phyloP scores from a whole-genome alignment of 805 yeast genomes.

The Metschnikowia cubensis region DNA sequence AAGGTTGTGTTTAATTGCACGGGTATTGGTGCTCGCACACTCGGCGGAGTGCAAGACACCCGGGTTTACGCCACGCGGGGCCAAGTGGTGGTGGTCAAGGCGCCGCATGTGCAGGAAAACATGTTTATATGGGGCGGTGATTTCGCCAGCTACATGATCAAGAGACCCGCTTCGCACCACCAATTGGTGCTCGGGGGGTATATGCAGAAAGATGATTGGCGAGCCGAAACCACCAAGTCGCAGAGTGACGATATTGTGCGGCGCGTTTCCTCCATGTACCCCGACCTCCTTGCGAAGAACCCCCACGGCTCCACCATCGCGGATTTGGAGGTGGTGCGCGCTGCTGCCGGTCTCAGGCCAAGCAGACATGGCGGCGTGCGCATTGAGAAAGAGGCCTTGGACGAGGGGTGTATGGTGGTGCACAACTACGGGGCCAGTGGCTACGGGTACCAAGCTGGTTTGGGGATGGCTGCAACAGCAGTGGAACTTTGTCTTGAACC shows the following conservation, averaged over 20 bases:
- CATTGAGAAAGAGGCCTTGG: constrained; percentile 49
- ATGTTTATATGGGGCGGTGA: constrained; percentile 57
- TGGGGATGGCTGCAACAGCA: constrained; percentile 54
- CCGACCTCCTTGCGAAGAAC: constrained; percentile 42
- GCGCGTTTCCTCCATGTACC: constrained; percentile 52
- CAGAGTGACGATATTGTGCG: constrained; percentile 60
- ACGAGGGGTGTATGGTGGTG: constrained; percentile 38
- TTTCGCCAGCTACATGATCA: constrained; percentile 63
- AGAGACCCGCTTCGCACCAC: constrained; percentile 63
- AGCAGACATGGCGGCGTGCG: constrained; percentile 72
- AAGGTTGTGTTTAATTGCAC: constrained; percentile 68
- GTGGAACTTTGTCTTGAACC: constrained; percentile 22
- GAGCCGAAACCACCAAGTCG: constrained; percentile 51
- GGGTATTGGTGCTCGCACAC: constrained; percentile 61
- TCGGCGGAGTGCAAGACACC: constrained; percentile 64
- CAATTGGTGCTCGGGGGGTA: constrained; percentile 76
- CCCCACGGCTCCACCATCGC: constrained; percentile 29
- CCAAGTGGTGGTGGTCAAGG: constrained; percentile 68
- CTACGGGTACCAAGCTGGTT: constrained; percentile 63
- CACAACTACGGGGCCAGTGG: constrained; percentile 75
- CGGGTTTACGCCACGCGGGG: constrained; percentile 72
- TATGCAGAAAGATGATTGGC: constrained; percentile 60
- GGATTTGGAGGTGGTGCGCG: constrained; percentile 53
- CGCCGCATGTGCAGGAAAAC: constrained; percentile 64
- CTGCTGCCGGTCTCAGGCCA: constrained; percentile 75